Evolutionary conservation across 164 flowering plant genomes (phyloP), one percentile per base, ranked within the genome.

Genomic region (Platanus orientalis): DNA sequence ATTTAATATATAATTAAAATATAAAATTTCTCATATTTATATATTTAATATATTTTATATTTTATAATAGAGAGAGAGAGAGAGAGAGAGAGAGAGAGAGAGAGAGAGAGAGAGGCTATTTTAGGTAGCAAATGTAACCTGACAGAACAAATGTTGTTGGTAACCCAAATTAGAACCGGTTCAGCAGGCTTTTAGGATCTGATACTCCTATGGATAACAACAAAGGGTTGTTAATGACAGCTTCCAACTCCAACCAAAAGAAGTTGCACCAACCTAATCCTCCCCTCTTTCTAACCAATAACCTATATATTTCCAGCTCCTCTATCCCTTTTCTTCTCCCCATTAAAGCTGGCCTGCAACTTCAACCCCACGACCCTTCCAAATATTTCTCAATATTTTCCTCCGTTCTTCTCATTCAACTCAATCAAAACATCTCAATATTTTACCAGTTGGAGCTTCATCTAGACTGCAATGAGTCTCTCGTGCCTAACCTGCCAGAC

Each of bases 401-500:
- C 29, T 52, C 19, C 26, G 9, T 26, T 25, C 55, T 11, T 25
- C 1, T 27, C 56, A 3, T 14, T 53, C n/a, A 13, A 26, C 7
- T 13, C 17, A 24, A 39, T 26, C 48, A 42, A 39, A 34, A 14
- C 26, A 21, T 20, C 12, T n/a, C 29, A 62, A 25, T 24, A 24
- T 27, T 40, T 36, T 47, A 10, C 26, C 27, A 26, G 53, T 57
- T 51, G 32, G 20, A 26, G 6, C 26, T 16, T 34, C 26, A 10
- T 32, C 39, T 5, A 28, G 16, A 13, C 10, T n/a, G 40, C 21
- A 11, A 70, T 64, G 73, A 59, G 54, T 23, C 52, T 70, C 32
- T 42, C 47, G 1, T 70, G 69, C 60, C 60, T 64, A 4, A 30
- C 55, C n/a, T 59, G 83, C 61, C 76, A 71, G 16, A 39, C 16